These are phyloP conservation scores for Haematococcus lacustris DNA, from an alignment of 139 green algal genomes.

Conservation along the genomic window DNA sequence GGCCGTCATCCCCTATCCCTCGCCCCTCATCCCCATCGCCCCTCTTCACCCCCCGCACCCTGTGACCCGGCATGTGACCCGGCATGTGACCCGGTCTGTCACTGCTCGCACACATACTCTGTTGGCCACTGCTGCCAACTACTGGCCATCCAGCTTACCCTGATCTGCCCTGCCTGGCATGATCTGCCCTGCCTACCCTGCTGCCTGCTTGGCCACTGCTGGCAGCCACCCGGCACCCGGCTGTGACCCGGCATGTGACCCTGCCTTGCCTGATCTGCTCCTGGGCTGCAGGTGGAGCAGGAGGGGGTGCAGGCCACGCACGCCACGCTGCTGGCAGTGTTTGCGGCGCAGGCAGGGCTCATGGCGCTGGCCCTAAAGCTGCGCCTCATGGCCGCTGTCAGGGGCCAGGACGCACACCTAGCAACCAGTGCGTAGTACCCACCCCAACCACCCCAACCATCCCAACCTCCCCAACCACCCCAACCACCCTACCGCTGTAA, in stretches of 20 bases:
- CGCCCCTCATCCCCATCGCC: background rate
- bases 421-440: background rate
- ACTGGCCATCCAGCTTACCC: background rate
- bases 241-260: background rate
- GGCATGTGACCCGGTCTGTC: background rate
- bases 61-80: background rate
- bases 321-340: slow-evolving; percentile 66
- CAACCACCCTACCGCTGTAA: background rate
- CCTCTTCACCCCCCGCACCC: background rate
- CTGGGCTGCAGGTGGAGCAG: slow-evolving; percentile 25
- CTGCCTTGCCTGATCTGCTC: background rate
- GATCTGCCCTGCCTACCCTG: no score
- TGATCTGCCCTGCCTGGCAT: background rate
- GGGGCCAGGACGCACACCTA: slow-evolving; percentile 12
- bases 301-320: slow-evolving; percentile 49
- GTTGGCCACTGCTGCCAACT: background rate
- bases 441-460: no score
- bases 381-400: slow-evolving; percentile 45
- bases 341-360: slow-evolving; percentile 71
- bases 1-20: background rate
- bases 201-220: no score
- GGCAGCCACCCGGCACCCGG: no score
- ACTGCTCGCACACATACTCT: background rate
- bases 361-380: slow-evolving; percentile 91
- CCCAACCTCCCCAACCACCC: background rate